phyloP scores from a whole-genome alignment of 2,329 filamentous ascomycete species.

The Immersiporthe knoxdaviesiana region DNA sequence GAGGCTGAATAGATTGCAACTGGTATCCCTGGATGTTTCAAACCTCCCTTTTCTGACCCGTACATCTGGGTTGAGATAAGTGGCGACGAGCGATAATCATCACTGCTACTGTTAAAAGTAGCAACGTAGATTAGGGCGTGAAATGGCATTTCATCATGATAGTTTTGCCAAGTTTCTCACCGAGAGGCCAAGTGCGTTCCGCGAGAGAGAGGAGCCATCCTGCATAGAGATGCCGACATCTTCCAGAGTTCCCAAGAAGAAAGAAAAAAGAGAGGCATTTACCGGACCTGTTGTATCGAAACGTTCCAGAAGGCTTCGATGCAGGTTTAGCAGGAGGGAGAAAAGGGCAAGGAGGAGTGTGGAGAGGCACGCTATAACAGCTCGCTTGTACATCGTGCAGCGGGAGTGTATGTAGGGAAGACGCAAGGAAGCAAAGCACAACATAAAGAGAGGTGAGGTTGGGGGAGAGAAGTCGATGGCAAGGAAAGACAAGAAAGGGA shows the following conservation, averaged over 20 bases:
- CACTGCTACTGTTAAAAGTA: background rate
- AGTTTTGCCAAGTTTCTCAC: background rate
- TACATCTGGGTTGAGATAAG: background rate
- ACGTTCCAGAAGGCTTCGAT: constrained; percentile 28
- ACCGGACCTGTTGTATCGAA: constrained; percentile 12
- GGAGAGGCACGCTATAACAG: background rate
- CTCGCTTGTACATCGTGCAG: background rate
- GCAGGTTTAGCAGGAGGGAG: background rate
- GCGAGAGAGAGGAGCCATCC: background rate
- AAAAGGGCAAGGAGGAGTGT: no score
- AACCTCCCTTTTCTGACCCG: background rate
- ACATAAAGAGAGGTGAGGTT: background rate
- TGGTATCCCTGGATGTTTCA: constrained; percentile 15
- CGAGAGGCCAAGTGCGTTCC: background rate
- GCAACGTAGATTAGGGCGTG: background rate
- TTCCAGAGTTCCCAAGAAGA: background rate
- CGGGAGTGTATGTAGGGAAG: background rate
- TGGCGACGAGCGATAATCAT: constrained; percentile 6
- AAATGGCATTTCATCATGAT: background rate
- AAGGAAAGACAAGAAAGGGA: no score
- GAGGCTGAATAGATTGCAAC: constrained; percentile 13
- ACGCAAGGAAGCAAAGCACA: no score
- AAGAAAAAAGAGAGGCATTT: no score
- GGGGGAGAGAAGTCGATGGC: background rate
- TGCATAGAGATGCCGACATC: background rate